These are phyloP conservation scores for Solanum hybrid DNA, from an alignment of 305 asterid species.

Conservation along the genomic window DNA sequence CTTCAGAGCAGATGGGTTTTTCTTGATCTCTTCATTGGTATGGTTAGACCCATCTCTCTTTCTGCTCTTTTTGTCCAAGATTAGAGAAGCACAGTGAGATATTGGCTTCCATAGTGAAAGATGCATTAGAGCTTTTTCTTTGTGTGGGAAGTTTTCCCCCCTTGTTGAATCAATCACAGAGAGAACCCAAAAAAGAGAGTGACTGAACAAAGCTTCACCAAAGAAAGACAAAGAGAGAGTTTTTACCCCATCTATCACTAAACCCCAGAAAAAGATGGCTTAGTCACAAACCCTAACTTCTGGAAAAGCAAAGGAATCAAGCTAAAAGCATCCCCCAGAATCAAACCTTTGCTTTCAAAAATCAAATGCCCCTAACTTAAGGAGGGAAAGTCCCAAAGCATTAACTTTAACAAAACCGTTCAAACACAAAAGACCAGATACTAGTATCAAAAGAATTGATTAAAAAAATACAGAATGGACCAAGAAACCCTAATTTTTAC, in stretches of 20 bases:
- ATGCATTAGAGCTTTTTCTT: constrained; percentile 61
- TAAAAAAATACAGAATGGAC: constrained; percentile 16
- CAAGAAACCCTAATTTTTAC: constrained; percentile 49
- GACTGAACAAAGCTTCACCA: constrained; percentile 14
- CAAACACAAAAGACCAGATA: constrained; percentile 29
- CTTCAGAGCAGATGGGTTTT: constrained; percentile 55
- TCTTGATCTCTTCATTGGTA: constrained; percentile 43
- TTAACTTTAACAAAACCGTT: constrained; percentile 30
- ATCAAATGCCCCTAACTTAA: constrained; percentile 25
- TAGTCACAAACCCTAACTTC: constrained; percentile 36
- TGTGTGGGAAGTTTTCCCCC: background rate
- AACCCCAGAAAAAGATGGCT: constrained; percentile 35
- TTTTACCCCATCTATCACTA: constrained; percentile 42
- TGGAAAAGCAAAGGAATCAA: constrained; percentile 60
- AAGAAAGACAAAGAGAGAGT: constrained; percentile 11
- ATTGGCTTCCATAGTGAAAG: constrained; percentile 93
- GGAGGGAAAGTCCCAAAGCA: constrained; percentile 42
- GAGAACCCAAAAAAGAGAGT: constrained; percentile 17
- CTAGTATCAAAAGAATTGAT: constrained; percentile 19
- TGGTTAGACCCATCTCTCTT: constrained; percentile 47
- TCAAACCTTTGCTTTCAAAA: constrained; percentile 59
- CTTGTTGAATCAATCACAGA: constrained; percentile 15
- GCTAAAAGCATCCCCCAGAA: constrained; percentile 53
- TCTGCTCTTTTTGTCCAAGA: constrained; percentile 85
- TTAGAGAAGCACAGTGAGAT: constrained; percentile 89